Evolutionary conservation across 176 grass and related monocot species (phyloP), one percentile per base, ranked within the genome.

Genomic region (Bothriochloa decipiens): DNA sequence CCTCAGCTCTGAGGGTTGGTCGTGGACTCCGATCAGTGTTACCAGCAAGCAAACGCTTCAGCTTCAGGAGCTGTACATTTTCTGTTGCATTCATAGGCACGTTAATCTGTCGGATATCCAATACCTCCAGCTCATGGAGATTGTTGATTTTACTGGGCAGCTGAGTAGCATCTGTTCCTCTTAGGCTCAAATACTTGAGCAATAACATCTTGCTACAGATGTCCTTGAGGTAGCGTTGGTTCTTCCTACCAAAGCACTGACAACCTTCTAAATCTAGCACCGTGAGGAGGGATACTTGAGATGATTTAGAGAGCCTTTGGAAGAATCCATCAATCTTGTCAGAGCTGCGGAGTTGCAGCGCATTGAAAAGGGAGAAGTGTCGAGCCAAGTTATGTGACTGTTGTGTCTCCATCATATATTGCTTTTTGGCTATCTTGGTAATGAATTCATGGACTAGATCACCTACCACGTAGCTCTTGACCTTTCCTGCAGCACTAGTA

Each of bases 201-300:
- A 86, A n/a, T 41, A 74, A n/a, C 6, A 86, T 80, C 32, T 74
- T 86, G 29, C 3, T 52, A 22, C 84, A 86, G 0, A 86, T 80
- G 4, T 41, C 29, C 57, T 73, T 65, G 32, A 86, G 55, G n/a
- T 36, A 71, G 1, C 26, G 17, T 12, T 78, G 65, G 1, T 83
- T 65, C 26, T 78, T 85, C 4, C 0, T 29, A 17, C 15, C 1
- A 23, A 79, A 79, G 20, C 4, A 71, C 10, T 0, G 25, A 13
- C 83, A 85, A 1, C 16, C 50, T 79, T 85, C 50, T 63, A 85
- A 58, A 86, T 86, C 77, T 52, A 86, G 77, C 6, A 80, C 84
- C 68, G 80, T 86, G 68, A 86, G 41, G 3, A 53, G 1, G 13
- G 83, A 71, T 3, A 85, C 13, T 63, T 4, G 37, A 23, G 75